A percentile compares a stretch with the other conserved stretches of the same genome.
Evolutionary conservation across 148 eudicot genomes (phyloP).

Genomic region (Drosera capensis): DNA sequence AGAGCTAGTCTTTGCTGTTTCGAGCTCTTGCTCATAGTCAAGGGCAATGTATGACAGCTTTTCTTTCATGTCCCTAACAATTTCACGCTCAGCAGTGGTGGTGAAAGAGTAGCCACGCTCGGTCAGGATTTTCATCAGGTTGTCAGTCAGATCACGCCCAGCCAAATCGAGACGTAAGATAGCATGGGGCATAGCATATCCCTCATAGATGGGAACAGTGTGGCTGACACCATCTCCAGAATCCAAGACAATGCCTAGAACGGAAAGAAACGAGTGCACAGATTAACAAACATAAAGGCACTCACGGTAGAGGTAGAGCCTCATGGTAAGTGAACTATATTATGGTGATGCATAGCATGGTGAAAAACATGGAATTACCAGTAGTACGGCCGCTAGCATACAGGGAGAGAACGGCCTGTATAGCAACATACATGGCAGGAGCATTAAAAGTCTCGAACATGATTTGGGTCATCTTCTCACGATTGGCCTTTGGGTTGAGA

Average conservation of each 20-base stretch:
- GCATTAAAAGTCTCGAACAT: conserved; percentile 45
- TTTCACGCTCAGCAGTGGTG: conserved; percentile 47
- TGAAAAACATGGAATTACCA: conserved; percentile 2
- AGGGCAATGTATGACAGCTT: conserved; percentile 40
- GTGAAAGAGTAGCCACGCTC: conserved; percentile 48
- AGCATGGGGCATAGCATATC: conserved; percentile 40
- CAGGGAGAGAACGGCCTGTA: conserved; percentile 17
- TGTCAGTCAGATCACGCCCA: conserved; percentile 51
- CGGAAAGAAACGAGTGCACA: too few species aligned
- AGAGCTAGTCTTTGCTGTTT: conserved; percentile 50
- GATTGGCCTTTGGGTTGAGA: conserved; percentile 44
- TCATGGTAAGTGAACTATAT: too few species aligned
- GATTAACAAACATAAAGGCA: too few species aligned
- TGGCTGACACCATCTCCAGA: too few species aligned
- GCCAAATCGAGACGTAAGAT: conserved; percentile 48
- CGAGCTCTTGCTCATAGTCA: conserved; percentile 45
- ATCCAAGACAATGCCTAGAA: too few species aligned
- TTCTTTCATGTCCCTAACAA: conserved; percentile 51
- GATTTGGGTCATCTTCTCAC: conserved; percentile 39
- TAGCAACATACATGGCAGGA: conserved; percentile 36
- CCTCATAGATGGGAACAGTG: conserved; percentile 38
- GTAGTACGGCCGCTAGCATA: conserved; percentile 11
- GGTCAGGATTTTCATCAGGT: conserved; percentile 41
- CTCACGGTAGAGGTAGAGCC: too few species aligned
- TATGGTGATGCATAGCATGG: too few species aligned